Base-by-base conservation (phyloP, 2,329 filamentous ascomycete species). In the Periconia sp. region DNA sequence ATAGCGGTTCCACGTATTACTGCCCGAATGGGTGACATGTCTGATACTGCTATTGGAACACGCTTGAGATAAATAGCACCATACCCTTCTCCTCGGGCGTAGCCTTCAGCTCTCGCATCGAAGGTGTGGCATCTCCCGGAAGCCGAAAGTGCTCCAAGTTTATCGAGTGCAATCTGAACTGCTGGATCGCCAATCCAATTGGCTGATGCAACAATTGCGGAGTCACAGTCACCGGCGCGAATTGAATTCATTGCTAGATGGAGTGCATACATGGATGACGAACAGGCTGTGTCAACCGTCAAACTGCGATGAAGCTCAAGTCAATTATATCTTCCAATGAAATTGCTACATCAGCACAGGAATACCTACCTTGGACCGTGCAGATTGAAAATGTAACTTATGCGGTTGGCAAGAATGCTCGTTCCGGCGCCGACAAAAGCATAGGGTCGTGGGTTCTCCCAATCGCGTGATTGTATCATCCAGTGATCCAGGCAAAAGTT, bases 311-410 rank as follows among this genome's bases (percentile, higher is more conserved):
- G n/a, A n/a, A n/a, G n/a, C n/a, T n/a, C n/a, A n/a, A n/a, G n/a
- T n/a, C n/a, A n/a, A n/a, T n/a, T n/a, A n/a, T n/a, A n/a, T n/a
- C n/a, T n/a, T n/a, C n/a, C n/a, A n/a, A n/a, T n/a, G n/a, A n/a
- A n/a, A n/a, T n/a, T n/a, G n/a, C n/a, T n/a, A n/a, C n/a, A n/a
- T n/a, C n/a, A n/a, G n/a, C n/a, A n/a, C n/a, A n/a, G n/a, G n/a
- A n/a, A n/a, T n/a, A n/a, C n/a, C n/a, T n/a, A n/a, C n/a, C n/a
- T 63, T 18, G 68, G 63, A 0, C 69, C 68, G 3, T 49, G 44
- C 2, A 71, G 55, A 42, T 71, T 64, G 54, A 72, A 70, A 10
- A 67, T 27, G 41, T 71, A 62, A 18, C 55, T 61, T 13, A 72
- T 50, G 1, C 68, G 62, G 47, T 71, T 71, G 10, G 52, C 54